phyloP scores from a whole-genome alignment of 345 rosid species.

The Dipteronia dyeriana region DNA sequence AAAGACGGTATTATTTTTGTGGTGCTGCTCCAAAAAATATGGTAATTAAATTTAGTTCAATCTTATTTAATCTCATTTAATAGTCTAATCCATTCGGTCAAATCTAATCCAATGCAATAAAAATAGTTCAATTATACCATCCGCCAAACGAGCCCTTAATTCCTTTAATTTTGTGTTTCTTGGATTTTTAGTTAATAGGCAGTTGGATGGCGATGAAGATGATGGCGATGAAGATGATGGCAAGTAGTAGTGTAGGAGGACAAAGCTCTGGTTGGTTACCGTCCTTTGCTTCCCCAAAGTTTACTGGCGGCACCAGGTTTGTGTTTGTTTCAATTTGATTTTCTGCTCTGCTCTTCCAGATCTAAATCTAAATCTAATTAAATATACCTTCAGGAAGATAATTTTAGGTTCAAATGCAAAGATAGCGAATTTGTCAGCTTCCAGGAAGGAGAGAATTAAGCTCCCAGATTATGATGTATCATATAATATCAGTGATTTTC shows the following conservation, averaged over 20 bases:
- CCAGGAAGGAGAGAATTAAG: slow-evolving; percentile 54
- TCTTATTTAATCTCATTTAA: too few relatives aligned
- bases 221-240: slow-evolving; percentile 1
- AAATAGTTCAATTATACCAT: too few relatives aligned
- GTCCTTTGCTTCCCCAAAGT: neutral
- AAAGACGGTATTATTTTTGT: too few relatives aligned
- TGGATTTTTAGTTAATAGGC: neutral
- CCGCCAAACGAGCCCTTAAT: too few relatives aligned
- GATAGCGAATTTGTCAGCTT: slow-evolving; percentile 68
- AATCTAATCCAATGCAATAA: too few relatives aligned
- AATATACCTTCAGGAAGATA: slow-evolving; percentile 13
- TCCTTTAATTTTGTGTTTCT: neutral
- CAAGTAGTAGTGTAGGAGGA: neutral
- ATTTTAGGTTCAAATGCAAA: slow-evolving; percentile 33
- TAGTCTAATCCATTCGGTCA: too few relatives aligned
- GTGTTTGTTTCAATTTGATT: neutral
- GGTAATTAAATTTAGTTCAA: too few relatives aligned
- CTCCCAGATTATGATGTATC: slow-evolving; percentile 40
- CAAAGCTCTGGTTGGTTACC: neutral
- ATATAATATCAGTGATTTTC: slow-evolving; percentile 54
- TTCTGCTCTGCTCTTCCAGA: neutral
- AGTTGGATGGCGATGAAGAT: too few relatives aligned
- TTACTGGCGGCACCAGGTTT: neutral
- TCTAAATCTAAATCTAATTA: too few relatives aligned
- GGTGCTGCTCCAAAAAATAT: too few relatives aligned